Base-by-base conservation (phyloP, 2,329 filamentous ascomycete species). In the Sarocladiaceae sp. region DNA sequence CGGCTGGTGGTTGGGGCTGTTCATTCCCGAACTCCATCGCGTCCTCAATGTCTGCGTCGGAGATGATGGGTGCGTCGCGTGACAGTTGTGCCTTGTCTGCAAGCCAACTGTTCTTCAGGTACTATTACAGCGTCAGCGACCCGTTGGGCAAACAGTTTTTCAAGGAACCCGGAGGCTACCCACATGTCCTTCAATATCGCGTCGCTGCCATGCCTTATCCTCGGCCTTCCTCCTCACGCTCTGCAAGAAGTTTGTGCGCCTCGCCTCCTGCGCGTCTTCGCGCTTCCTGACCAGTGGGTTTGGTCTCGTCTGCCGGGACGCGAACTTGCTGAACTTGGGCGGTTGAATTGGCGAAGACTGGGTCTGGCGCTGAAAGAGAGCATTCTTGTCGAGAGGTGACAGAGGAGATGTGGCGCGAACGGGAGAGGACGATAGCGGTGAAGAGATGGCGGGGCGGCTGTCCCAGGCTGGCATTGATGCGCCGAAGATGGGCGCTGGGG, bases 241-340 rank as follows among this genome's bases (percentile, higher is more conserved):
- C 56, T 80, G 78, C 47, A 91, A 65, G 54, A 91, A 91, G 45
- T 84, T 67, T 24, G 76, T 75, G 37, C 85, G 70, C 46, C 86
- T 68, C 44, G 74, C 69, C 57, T 87, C 81, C 45, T 80, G 77
- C 1, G 71, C 69, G 15, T 77, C 78, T 57, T 88, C 77, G 42
- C 78, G 72, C 48, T 66, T 74, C 51, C 76, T 74, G 15, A 81
- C 63, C 6, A 84, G 54, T 0, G 82, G 84, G 49, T 84, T 87
- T 27, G 73, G 70, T 48, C 83, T 83, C 44, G 72, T 64, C 12
- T 69, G 67, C 13, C 79, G 72, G 48, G 74, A 65, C 21, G 76
- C 69, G 52, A 70, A 82, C 47, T 68, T 75, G 58, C 9, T 9
- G 26, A 68, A 72, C 21, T 63, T 65, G 24, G 60, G 53, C 9